Evolutionary conservation across 345 rosid genomes (phyloP).

Genomic region (Rhizophora apiculata): DNA sequence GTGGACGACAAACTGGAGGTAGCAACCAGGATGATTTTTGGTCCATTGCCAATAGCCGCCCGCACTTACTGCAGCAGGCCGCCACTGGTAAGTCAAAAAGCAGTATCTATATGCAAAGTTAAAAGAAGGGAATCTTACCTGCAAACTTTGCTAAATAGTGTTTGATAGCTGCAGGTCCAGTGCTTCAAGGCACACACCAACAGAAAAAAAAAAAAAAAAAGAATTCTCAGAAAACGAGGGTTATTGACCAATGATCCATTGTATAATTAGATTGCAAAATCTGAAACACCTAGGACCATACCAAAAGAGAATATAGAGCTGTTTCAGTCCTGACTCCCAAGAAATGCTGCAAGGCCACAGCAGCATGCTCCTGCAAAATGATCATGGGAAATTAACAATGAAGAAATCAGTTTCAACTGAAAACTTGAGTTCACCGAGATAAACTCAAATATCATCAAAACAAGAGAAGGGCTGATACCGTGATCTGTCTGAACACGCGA

Average conservation of each 20-base stretch:
- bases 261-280: not conserved
- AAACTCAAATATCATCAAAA: not conserved
- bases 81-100: conserved; percentile 10
- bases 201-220: conserved; percentile 4
- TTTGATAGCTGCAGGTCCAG: conserved; percentile 85
- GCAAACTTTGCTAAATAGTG: conserved; percentile 67
- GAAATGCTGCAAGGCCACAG: conserved; percentile 69
- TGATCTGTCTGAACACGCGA: conserved; percentile 63
- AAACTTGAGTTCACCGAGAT: conserved; percentile 7
- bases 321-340: conserved; percentile 53
- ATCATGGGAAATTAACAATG: not conserved
- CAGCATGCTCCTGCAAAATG: conserved; percentile 70
- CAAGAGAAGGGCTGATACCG: conserved; percentile 40
- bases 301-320: conserved; percentile 68
- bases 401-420: conserved; percentile 11
- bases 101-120: conserved; percentile 4
- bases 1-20: conserved; percentile 31
- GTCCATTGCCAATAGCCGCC: conserved; percentile 68
- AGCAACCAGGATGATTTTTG: conserved; percentile 39
- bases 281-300: conserved; percentile 25
- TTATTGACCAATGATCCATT: not conserved
- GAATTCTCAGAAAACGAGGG: too few species aligned
- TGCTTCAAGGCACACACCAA: conserved; percentile 33
- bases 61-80: conserved; percentile 56
- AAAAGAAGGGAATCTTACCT: conserved; percentile 36